Base-by-base conservation (phyloP, 495 filamentous ascomycete genomes). In the Aspergillus asperescens region DNA sequence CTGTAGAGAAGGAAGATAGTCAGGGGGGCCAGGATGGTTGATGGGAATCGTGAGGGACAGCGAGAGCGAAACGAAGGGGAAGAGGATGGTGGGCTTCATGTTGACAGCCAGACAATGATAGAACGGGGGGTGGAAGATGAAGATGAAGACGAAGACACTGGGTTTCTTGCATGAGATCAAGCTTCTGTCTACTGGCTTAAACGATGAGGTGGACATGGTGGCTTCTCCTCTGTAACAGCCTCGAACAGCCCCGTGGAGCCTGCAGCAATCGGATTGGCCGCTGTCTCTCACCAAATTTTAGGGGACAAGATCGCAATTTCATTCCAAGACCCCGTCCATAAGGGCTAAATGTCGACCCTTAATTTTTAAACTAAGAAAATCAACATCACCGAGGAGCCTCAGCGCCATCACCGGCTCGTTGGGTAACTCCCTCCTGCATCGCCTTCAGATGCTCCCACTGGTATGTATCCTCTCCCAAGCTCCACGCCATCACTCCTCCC, bases 401-500 rank as follows among this genome's bases (percentile, higher is more conserved):
- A 39, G 24, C 5, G 13, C 18, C 25, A n/a, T n/a, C n/a, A 32
- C 34, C 48, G 7, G 38, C n/a, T 20, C 60, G 18, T 29, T 59
- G 58, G 49, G 68, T 48, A 22, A 78, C 48, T 16, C 74, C 77
- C 40, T 64, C 55, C 53, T 77, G 81, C 60, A 86, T 76, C 4
- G 80, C 79, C 35, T 73, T 65, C 3, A 89, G 60, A 64, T 87
- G 85, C 45, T 68, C 66, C 50, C 73, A 86, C 20, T 74, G 59
- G 27, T 77, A 67, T 1, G 77, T 82, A 68, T 89, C 86, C 66
- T 89, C 85, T 4, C 85, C 87, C 54, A 90, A 62, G 20, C 77
- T 85, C 87, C 84, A 88, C 0, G 83, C 82, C 72, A 88, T 86
- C 23, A 87, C 80, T 16, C 85, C 85, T 4, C 86, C 87, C 2